These are phyloP conservation scores for Dichotomopilus funicola DNA, from an alignment of 2,329 filamentous ascomycete species.

Conservation along the genomic window DNA sequence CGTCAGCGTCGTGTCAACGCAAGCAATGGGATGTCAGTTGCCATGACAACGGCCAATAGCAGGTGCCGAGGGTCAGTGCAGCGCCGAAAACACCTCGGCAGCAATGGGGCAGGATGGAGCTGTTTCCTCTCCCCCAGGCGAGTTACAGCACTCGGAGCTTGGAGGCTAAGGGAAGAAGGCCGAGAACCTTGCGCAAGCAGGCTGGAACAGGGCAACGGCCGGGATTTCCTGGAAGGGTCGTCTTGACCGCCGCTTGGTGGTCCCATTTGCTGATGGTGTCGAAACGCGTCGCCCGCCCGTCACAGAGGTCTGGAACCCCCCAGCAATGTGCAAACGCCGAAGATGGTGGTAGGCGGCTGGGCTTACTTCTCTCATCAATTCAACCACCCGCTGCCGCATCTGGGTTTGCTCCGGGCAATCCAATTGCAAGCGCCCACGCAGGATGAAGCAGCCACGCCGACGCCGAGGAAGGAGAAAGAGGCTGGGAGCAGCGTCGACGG, in stretches of 20 bases:
- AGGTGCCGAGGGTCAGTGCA: slow-evolving; percentile 9
- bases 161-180: background rate
- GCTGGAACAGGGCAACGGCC: background rate
- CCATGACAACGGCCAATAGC: slow-evolving; percentile 21
- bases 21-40: slow-evolving; percentile 12
- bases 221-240: background rate
- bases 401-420: slow-evolving; percentile 12
- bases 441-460: slow-evolving; percentile 5
- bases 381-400: background rate
- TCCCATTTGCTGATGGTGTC: background rate
- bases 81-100: slow-evolving; percentile 16
- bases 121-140: slow-evolving; percentile 1
- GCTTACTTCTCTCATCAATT: background rate
- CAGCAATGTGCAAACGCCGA: too few species aligned
- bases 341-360: background rate
- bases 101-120: background rate
- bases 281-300: background rate
- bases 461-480: slow-evolving; percentile 11
- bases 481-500: slow-evolving; percentile 19
- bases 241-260: background rate
- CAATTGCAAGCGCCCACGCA: slow-evolving; percentile 26
- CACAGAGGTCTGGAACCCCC: too few species aligned
- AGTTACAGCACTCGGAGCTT: background rate
- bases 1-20: background rate
- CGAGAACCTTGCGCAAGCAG: background rate